A percentile compares a stretch with the other conserved stretches of the same genome.
These are phyloP conservation scores for Penicillium malachiteum DNA, from an alignment of 495 filamentous ascomycete species.

Conservation along the genomic window DNA sequence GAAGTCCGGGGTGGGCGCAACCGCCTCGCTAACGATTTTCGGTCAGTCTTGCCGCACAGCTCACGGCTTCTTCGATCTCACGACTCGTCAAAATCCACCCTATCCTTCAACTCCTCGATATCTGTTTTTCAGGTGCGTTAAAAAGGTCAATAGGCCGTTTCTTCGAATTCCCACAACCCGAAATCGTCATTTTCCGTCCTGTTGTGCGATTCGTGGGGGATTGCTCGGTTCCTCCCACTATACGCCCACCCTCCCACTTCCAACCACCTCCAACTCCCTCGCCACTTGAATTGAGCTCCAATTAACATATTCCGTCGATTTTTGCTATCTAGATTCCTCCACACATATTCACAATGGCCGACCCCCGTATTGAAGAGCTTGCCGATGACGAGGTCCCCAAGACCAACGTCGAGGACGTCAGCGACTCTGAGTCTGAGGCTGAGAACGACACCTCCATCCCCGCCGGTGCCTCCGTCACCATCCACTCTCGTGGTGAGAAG, in stretches of 20 bases:
- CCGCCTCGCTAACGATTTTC: conserved; percentile 53
- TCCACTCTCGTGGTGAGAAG: conserved; percentile 99
- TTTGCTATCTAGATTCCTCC: conserved; percentile 28
- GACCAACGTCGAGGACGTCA: conserved; percentile 76
- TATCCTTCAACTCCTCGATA: conserved; percentile 38
- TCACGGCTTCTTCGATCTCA: conserved; percentile 39
- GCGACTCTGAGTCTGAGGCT: conserved; percentile 73
- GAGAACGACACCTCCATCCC: conserved; percentile 71
- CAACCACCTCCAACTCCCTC: conserved; percentile 2
- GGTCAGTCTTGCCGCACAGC: conserved; percentile 47
- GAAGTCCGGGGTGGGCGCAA: conserved; percentile 37
- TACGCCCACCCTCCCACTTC: conserved; percentile 19
- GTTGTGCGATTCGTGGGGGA: conserved; percentile 30
- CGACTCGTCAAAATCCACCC: conserved; percentile 40
- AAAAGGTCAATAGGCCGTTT: conserved; percentile 11
- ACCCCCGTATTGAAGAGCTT: conserved; percentile 96
- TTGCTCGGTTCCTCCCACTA: conserved; percentile 21
- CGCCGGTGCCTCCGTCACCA: conserved; percentile 78
- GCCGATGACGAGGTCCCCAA: conserved; percentile 78
- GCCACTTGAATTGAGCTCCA: neutral
- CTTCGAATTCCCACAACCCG: conserved; percentile 25
- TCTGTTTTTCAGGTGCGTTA: conserved; percentile 42
- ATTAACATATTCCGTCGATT: conserved; percentile 15
- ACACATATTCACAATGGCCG: conserved; percentile 73
- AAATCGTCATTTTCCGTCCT: conserved; percentile 26